Evolutionary conservation across 192 early-diverging fungal species (phyloP), one percentile per base, ranked within the genome.

Genomic region (Bifiguratus adelaidae): DNA sequence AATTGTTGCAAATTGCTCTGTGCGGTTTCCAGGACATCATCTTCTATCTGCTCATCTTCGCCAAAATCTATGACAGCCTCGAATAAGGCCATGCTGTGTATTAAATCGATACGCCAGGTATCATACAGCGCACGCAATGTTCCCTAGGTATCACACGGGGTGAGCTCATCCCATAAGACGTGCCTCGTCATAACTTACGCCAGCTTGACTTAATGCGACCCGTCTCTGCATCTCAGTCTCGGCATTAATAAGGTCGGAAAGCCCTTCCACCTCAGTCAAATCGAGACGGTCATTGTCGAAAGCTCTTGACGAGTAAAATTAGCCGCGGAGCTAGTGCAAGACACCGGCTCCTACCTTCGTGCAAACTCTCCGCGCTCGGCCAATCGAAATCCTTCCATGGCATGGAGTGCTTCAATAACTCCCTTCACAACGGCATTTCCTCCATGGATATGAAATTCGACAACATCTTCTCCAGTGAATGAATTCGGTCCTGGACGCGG

Each of bases 21-120:
- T 33, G 32, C 32, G n/a, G 32, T 52, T n/a, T 70, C 61, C 5
- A 72, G 64, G 0, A 85, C 72, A 20, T 63, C 77, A 28, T 85
- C 79, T 34, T 89, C 86, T 27, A 89, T 83, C 16, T 81, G 71
- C 43, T 89, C 86, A 37, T 89, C 83, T 49, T 86, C 86, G 34
- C 80, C 72, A 66, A 89, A 89, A 29, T 89, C 86, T 18, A 89
- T 83, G 1, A 74, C 48, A 9, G 86, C 83, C 41, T 89, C 86
- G 7, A 76, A 58, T 1, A 70, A 53, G 1, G 80, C 83, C 65
- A 80, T 76, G 16, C 64, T 51, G 11, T 64, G 33, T 21, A 89
- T 71, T 4, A 86, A 41, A 41, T 68, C 44, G 18, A 48, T 48
- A 16, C 86, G 56, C 86, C 86, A 89, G 0, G 9, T 13, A 18